These are phyloP conservation scores for Tolypocladium pustulatum DNA, from an alignment of 2,329 filamentous ascomycete genomes.

Conservation along the genomic window DNA sequence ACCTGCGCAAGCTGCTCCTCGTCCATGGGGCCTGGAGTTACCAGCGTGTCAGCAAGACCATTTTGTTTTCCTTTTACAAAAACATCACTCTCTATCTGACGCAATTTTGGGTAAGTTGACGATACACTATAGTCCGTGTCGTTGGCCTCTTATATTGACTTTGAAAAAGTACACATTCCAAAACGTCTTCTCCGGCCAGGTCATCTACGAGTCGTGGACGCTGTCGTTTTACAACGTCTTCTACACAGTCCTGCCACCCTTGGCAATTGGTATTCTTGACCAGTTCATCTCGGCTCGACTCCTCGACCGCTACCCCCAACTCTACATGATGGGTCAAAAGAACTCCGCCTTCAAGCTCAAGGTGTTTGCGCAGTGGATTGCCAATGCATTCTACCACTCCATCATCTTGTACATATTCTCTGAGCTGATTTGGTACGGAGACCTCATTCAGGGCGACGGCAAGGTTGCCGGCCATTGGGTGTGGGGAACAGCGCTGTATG, in stretches of 20 bases:
- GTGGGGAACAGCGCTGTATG: constrained; percentile 94
- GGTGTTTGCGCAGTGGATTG: constrained; percentile 87
- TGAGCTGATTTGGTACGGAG: constrained; percentile 70
- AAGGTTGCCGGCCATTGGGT: constrained; percentile 89
- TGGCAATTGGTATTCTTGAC: constrained; percentile 92
- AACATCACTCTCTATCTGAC: constrained; percentile 98
- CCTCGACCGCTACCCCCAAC: constrained; percentile 88
- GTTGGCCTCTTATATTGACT: neutral
- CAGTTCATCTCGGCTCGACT: constrained; percentile 93
- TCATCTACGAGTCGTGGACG: constrained; percentile 99
- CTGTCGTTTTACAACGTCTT: constrained; percentile 99
- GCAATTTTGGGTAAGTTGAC: constrained; percentile 78
- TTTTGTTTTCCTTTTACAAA: constrained; percentile 98
- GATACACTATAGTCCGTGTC: neutral
- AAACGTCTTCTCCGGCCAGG: constrained; percentile 94
- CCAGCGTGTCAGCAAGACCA: constrained; percentile 91
- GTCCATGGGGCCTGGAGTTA: constrained; percentile 98
- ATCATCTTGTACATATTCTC: constrained; percentile 82
- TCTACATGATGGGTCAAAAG: constrained; percentile 87
- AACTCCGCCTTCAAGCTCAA: constrained; percentile 90
- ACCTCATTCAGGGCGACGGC: constrained; percentile 70
- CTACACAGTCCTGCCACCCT: constrained; percentile 87
- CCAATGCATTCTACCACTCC: constrained; percentile 92
- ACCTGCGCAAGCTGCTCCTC: constrained; percentile 81
- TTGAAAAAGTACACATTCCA: constrained; percentile 77